These are phyloP conservation scores for Solanum neorickii DNA, from an alignment of 257 asterid genomes.

Conservation along the genomic window DNA sequence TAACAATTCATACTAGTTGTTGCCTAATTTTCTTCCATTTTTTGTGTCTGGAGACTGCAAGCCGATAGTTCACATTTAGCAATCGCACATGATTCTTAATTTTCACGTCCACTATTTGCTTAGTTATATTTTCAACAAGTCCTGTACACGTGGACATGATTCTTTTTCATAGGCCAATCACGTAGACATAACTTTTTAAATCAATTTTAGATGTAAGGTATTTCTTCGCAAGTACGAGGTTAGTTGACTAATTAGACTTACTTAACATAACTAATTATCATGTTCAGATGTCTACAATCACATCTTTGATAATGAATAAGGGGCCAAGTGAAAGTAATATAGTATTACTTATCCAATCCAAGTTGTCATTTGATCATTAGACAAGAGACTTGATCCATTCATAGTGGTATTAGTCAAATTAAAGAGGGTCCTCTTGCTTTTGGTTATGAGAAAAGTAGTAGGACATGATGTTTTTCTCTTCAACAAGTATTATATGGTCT, in stretches of 20 bases:
- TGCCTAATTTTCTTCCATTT: neutral
- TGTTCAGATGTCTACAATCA: neutral
- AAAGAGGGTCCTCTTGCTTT: neutral
- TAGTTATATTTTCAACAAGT: neutral
- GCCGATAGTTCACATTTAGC: neutral
- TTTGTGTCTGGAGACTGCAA: neutral
- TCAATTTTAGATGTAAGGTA: neutral
- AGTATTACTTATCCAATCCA: neutral
- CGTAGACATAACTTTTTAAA: neutral
- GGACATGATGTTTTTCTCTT: neutral
- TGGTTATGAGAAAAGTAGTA: neutral
- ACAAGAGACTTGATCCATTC: neutral
- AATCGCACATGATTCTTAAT: neutral
- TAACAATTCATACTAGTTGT: slow-evolving; percentile 26
- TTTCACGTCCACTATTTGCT: neutral
- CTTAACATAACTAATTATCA: neutral
- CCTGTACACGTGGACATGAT: neutral
- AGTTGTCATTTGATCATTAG: neutral
- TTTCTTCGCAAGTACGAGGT: neutral
- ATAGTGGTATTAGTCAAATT: neutral
- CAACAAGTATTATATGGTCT: neutral
- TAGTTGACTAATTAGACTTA: neutral
- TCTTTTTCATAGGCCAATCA: neutral
- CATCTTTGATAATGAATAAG: neutral
- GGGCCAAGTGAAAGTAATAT: neutral